Evolutionary conservation across 1,284 basidiomycete genomes (phyloP), one percentile per base, ranked within the genome.

Genomic region (Ganoderma lucidum): DNA sequence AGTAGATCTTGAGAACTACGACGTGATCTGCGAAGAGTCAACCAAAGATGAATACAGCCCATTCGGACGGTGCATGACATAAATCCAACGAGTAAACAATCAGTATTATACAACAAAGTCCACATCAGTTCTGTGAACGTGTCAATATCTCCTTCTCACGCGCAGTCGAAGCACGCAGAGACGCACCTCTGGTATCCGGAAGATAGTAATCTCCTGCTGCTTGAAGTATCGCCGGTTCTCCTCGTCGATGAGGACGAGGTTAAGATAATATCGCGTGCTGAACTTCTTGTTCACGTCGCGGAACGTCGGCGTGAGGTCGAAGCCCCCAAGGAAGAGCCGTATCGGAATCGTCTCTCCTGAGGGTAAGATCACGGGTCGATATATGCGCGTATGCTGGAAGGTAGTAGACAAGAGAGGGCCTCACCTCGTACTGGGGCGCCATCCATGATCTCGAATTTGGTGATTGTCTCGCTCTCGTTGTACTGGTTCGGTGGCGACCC

Each of bases 221-320:
- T 97, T 97, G 83, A 97, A 97, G 81, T 97, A 97, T 73, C 96
- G 85, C 75, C 96, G 85, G 81, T 99, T 99, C 86, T 99, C 97
- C 81, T 99, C 97, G 79, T 99, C 97, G 71, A 99, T 96, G 70
- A 98, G 88, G 2, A 99, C 98, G 45, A 99, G 85, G 79, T 99
- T 99, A 74, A 98, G 88, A 80, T 99, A 99, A 82, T 99, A 99
- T 67, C 97, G 86, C 45, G 95, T 95, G 78, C 93, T 96, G 83
- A 99, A 99, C 84, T 97, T 98, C 88, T 99, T 99, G 88, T 99
- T 99, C 75, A 99, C 96, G 76, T 99, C 97, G 30, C 97, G 89
- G 89, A 99, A 99, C 12, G 97, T 99, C 1, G 98, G 98, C 2
- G 97, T 99, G 62, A 99, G 85, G 81, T 99, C 97, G 79, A 99